phyloP scores from a whole-genome alignment of 768 basidiomycete genomes.

The Rhizopogon rudus region DNA sequence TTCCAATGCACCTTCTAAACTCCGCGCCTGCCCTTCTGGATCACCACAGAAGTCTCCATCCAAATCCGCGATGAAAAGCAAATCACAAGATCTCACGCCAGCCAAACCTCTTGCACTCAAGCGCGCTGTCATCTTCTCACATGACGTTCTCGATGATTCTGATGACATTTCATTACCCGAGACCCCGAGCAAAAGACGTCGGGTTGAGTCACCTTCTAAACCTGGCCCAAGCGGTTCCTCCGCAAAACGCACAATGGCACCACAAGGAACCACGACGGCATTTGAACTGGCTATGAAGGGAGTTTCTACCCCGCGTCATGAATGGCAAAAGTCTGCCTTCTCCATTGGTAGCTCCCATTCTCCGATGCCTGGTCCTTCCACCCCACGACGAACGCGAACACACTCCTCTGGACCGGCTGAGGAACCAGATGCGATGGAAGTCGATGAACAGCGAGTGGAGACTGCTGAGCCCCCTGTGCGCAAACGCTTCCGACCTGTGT shows the following conservation, averaged over 20 bases:
- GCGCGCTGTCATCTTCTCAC: constrained; percentile 19
- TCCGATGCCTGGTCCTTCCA: constrained; percentile 18
- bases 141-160: constrained; percentile 4
- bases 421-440: constrained; percentile 7
- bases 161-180: constrained; percentile 27
- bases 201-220: constrained; percentile 19
- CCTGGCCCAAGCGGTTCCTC: constrained; percentile 10
- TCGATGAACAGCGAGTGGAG: constrained; percentile 18
- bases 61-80: constrained; percentile 15
- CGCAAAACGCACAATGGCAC: background rate
- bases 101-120: constrained; percentile 34
- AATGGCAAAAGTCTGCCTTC: background rate
- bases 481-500: constrained; percentile 44
- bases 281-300: constrained; percentile 16
- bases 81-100: constrained; percentile 14
- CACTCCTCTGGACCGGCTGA: constrained; percentile 5
- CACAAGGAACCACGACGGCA: constrained; percentile 1
- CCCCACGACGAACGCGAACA: constrained; percentile 16
- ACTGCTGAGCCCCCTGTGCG: constrained; percentile 11
- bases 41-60: constrained; percentile 16
- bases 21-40: background rate
- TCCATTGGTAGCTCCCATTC: constrained; percentile 2
- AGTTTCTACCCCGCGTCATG: background rate
- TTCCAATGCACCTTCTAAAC: background rate
- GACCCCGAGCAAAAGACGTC: constrained; percentile 41